A percentile compares a stretch with the other conserved stretches of the same genome.
Evolutionary conservation across 2,329 filamentous ascomycete species (phyloP).

Genomic region (Botrytis medusae): DNA sequence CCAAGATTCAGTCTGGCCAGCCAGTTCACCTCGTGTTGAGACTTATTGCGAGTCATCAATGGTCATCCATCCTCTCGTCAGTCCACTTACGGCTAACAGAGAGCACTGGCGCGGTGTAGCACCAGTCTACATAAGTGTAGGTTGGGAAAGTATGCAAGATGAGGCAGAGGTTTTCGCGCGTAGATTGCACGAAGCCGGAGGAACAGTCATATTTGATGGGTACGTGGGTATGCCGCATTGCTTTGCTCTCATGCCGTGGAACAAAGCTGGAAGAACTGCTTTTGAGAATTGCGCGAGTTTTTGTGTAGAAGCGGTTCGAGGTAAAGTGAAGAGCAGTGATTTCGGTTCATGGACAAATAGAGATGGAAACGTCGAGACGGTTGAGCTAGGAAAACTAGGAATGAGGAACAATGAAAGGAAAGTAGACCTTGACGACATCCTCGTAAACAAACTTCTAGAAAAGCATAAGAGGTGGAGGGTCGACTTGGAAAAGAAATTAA

Average conservation of each 20-base stretch:
- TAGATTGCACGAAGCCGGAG: constrained; percentile 56
- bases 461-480: constrained; percentile 13
- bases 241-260: constrained; percentile 55
- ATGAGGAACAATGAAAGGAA: constrained; percentile 10
- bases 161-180: constrained; percentile 62
- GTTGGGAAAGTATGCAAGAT: constrained; percentile 71
- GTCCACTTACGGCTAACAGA: constrained; percentile 52
- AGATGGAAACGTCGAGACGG: neutral
- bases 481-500: constrained; percentile 9
- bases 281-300: constrained; percentile 15
- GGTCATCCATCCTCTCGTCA: constrained; percentile 66
- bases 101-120: constrained; percentile 60
- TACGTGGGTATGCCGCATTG: constrained; percentile 81
- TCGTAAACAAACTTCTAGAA: constrained; percentile 6
- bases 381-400: constrained; percentile 12
- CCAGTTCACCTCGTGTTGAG: constrained; percentile 52
- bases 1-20: constrained; percentile 58
- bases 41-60: constrained; percentile 57
- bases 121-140: constrained; percentile 67
- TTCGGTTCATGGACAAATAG: constrained; percentile 15
- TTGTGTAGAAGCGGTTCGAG: neutral
- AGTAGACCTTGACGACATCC: constrained; percentile 9
- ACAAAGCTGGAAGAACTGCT: constrained; percentile 14
- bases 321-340: neutral
- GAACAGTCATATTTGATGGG: constrained; percentile 64